Evolutionary conservation across 306 rosid species (phyloP).

Genomic region (Prunus kanzakura): DNA sequence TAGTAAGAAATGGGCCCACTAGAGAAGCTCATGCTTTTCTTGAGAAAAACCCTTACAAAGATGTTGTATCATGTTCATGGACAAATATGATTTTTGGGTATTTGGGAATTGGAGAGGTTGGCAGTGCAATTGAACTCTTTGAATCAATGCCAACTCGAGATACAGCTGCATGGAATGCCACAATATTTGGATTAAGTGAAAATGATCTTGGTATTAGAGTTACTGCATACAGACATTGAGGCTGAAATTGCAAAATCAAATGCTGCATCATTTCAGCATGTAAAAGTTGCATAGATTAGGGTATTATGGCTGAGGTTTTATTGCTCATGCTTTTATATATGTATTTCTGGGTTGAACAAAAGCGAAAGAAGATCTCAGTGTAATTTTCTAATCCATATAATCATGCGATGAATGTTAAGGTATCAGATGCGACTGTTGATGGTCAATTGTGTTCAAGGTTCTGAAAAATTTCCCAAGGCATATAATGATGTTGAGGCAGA

Average conservation of each 20-base stretch:
- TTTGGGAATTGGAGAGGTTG: conserved; percentile 37
- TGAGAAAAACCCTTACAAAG: conserved; percentile 38
- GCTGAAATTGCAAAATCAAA: conserved; percentile 13
- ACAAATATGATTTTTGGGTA: conserved; percentile 52
- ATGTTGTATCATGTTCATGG: conserved; percentile 36
- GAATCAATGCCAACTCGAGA: conserved; percentile 33
- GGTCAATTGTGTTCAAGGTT: not conserved
- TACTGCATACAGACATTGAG: conserved; percentile 36
- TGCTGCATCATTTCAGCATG: conserved; percentile 16
- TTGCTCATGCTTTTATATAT: not conserved
- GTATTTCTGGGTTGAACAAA: not conserved
- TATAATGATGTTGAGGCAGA: too few species aligned
- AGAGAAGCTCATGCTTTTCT: conserved; percentile 45
- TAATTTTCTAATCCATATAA: not conserved
- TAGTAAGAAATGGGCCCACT: conserved; percentile 32
- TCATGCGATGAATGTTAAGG: not conserved
- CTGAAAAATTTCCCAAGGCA: not conserved
- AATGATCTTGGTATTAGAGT: conserved; percentile 32
- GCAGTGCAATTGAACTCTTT: conserved; percentile 31
- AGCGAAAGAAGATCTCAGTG: not conserved
- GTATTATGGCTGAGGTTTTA: not conserved
- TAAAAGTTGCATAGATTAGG: conserved; percentile 10
- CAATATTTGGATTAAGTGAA: conserved; percentile 51
- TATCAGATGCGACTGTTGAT: not conserved
- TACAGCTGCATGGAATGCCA: conserved; percentile 47